Base-by-base conservation (phyloP, 805 yeast species). In the Nakazawaea wyomingensis region DNA sequence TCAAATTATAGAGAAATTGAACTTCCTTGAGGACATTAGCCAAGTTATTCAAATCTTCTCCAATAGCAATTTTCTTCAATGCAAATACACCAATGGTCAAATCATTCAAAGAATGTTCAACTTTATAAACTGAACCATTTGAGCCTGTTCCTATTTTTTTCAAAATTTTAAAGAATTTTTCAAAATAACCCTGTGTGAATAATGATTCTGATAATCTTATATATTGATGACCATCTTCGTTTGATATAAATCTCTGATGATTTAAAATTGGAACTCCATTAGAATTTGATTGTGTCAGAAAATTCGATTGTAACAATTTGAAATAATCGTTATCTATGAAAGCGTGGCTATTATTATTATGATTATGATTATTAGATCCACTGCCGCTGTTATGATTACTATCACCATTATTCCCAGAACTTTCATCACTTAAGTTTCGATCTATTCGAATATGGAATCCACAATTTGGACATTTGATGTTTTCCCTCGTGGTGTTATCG, bases 181-280 rank as follows among this genome's bases (percentile, higher is more conserved):
- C 67, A 52, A 82, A 89, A 57, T 89, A 89, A 3, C 95, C 96
- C 48, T 84, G 95, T 38, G 85, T 82, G 54, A 87, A 85, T 3
- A 89, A 68, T 6, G 45, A 21, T 21, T 36, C 45, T 1, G 36
- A 26, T 13, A 36, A 31, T 17, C 28, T 36, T 14, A 36, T 29
- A 22, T 32, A 39, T 13, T 39, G 36, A 24, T 24, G 8, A 24
- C 27, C 3, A 7, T 29, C 30, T 21, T 38, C 36, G 21, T 38
- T 38, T 8, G 11, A 14, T 3, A 38, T 38, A 17, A 38, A 38
- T 22, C 29, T 30, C 9, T 38, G 41, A 13, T 18, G n/a, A n/a
- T n/a, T n/a, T 14, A 11, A n/a, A 19, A 6, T 19, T 19, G 19
- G 8, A 17, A 9, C 19, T 16, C 22, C 10, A 9, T 5, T n/a